Base-by-base conservation (phyloP, 2,329 filamentous ascomycete species). In the Xylariomycetidae sp. region DNA sequence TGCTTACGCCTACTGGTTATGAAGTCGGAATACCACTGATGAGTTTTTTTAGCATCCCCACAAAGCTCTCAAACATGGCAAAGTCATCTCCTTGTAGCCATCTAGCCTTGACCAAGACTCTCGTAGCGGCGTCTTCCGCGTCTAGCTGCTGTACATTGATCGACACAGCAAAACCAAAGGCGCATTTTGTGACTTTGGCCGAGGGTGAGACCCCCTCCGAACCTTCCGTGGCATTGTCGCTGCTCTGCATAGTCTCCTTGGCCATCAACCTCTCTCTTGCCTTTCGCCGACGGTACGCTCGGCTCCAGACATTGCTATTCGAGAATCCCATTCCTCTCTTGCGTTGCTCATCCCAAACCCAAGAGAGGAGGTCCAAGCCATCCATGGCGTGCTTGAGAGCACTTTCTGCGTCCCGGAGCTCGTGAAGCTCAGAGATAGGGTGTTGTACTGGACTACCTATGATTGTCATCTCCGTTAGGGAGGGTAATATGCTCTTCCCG, bases 51-150 rank as follows among this genome's bases (percentile, higher is more conserved):
- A 94, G 44, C 66, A 89, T 88, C 0, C 87, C 88, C 40, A 80
- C 83, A 42, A 98, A 88, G 54, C 89, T 96, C 61, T 94, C 85
- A 58, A 90, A 95, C 0, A 92, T 53, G 1, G 80, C 70, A 13
- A 74, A 66, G 45, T 94, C 85, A 5, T 70, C 67, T 0, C 92
- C 90, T 48, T 86, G 80, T 1, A 87, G 53, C 89, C 87, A 94
- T 19, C 85, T 69, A 34, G 84, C 66, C 4, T 59, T 46, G 4
- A 83, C 62, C 3, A 54, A 58, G 0, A 80, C 63, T 13, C 63
- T 57, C 3, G 66, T 56, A 12, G 14, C 18, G 13, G 59, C 45
- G 12, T 46, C 40, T n/a, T 56, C 45, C 17, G 10, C 4, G 16
- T 60, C 48, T 31, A 56, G 55, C 13, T 59, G 50, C 2, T n/a